Percentiles rank a stretch among this genome's conserved stretches.
These are phyloP conservation scores for Cyberlindnera suaveolens DNA, from an alignment of 805 yeast genomes.

Conservation along the genomic window DNA sequence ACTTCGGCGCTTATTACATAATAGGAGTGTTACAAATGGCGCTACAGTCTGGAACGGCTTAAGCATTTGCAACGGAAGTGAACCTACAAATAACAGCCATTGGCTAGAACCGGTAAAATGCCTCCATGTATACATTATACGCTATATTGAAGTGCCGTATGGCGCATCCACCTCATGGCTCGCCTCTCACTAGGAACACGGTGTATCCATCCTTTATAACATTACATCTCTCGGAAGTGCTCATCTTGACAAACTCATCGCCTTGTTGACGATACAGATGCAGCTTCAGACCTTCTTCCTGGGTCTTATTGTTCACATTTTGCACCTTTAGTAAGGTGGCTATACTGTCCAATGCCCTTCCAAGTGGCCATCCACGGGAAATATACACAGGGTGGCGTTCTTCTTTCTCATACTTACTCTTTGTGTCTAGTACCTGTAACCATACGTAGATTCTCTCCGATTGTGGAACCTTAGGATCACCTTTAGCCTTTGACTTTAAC, in stretches of 20 bases:
- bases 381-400: slow-evolving; percentile 16
- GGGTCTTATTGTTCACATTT: slow-evolving; percentile 21
- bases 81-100: too few species aligned
- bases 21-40: too few species aligned
- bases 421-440: slow-evolving; percentile 22
- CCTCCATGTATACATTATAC: too few species aligned
- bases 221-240: slow-evolving; percentile 16
- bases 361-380: slow-evolving; percentile 23
- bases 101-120: too few species aligned
- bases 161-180: not conserved
- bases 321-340: slow-evolving; percentile 15
- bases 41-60: too few species aligned
- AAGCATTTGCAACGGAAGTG: too few species aligned
- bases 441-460: slow-evolving; percentile 19
- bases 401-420: slow-evolving; percentile 8
- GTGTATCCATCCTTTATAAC: slow-evolving; percentile 15
- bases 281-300: slow-evolving; percentile 14
- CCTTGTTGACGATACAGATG: slow-evolving; percentile 15
- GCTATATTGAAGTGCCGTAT: not conserved
- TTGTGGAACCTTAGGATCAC: slow-evolving; percentile 15
- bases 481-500: slow-evolving; percentile 19
- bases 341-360: slow-evolving; percentile 22
- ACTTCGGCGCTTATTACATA: too few species aligned
- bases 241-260: slow-evolving; percentile 11
- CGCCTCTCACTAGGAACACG: slow-evolving; percentile 21